Evolutionary conservation across 2,329 filamentous ascomycete genomes (phyloP).

Genomic region (Exophiala sp.): DNA sequence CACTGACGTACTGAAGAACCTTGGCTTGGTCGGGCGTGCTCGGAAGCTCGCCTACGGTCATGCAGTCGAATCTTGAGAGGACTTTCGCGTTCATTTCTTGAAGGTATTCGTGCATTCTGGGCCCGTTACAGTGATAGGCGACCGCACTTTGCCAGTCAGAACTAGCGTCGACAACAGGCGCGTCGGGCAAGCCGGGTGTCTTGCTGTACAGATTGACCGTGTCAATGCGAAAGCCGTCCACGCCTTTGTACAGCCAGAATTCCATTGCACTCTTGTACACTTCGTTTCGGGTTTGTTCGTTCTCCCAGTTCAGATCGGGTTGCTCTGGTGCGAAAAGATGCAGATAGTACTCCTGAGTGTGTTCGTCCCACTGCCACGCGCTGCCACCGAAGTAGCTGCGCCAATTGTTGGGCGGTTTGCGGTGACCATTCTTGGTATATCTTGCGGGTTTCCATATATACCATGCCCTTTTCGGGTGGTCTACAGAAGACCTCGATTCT

Average conservation of each 20-base stretch:
- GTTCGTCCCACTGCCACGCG: conserved; percentile 20
- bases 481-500: conserved; percentile 49
- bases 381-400: conserved; percentile 35
- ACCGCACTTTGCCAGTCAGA: conserved; percentile 43
- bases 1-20: conserved; percentile 48
- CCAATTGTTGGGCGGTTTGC: conserved; percentile 59
- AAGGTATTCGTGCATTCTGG: conserved; percentile 56
- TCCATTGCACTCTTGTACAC: conserved; percentile 65
- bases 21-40: conserved; percentile 42
- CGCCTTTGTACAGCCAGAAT: conserved; percentile 70
- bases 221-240: conserved; percentile 66
- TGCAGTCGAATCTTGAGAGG: conserved; percentile 54
- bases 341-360: conserved; percentile 56
- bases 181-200: conserved; percentile 28
- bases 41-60: conserved; percentile 59
- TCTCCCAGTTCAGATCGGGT: conserved; percentile 78
- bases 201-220: conserved; percentile 25
- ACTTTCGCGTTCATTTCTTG: conserved; percentile 52
- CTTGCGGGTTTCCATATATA: conserved; percentile 62
- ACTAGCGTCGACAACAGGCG: conserved; percentile 48
- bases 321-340: conserved; percentile 68
- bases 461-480: conserved; percentile 55
- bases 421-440: conserved; percentile 50
- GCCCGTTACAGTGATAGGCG: conserved; percentile 45
- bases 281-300: conserved; percentile 57